phyloP scores from a whole-genome alignment of 2,329 filamentous ascomycete species.

The Cladosporium sp. region DNA sequence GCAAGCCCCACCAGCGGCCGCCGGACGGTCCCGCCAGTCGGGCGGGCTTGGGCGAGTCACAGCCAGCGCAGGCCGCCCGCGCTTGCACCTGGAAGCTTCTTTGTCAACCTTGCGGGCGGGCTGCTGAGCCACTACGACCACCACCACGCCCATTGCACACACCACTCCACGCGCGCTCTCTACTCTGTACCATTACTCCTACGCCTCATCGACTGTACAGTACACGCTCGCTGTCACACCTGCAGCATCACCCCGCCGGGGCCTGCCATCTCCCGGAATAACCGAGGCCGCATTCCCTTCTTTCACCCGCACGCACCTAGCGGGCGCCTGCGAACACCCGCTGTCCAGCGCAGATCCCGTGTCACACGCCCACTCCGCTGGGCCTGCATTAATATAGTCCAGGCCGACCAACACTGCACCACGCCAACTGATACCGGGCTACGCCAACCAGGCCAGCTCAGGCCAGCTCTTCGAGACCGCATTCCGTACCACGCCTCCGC shows the following conservation, averaged over 20 bases:
- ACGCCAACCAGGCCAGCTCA: no score
- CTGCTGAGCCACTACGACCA: not conserved
- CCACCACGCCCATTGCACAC: no score
- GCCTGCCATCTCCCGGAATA: not conserved
- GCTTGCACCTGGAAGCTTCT: not conserved
- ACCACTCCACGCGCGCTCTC: no score
- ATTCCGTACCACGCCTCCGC: not conserved
- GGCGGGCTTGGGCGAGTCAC: no score
- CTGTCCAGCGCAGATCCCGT: not conserved
- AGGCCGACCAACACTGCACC: no score
- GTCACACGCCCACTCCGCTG: not conserved
- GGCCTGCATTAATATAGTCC: not conserved
- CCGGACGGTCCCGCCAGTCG: no score
- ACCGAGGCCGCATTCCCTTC: not conserved
- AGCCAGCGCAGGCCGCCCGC: no score
- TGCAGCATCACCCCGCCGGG: not conserved
- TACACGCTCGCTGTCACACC: not conserved
- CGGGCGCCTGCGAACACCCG: conserved; percentile 2
- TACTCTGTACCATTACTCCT: no score
- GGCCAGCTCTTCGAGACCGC: not conserved
- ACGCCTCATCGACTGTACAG: not conserved
- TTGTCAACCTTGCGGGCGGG: not conserved
- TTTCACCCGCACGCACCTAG: not conserved
- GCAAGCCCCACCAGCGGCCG: no score
- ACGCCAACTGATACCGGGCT: no score